Evolutionary conservation across 306 rosid genomes (phyloP).

Genomic region (Trichosanthes cucumerina): DNA sequence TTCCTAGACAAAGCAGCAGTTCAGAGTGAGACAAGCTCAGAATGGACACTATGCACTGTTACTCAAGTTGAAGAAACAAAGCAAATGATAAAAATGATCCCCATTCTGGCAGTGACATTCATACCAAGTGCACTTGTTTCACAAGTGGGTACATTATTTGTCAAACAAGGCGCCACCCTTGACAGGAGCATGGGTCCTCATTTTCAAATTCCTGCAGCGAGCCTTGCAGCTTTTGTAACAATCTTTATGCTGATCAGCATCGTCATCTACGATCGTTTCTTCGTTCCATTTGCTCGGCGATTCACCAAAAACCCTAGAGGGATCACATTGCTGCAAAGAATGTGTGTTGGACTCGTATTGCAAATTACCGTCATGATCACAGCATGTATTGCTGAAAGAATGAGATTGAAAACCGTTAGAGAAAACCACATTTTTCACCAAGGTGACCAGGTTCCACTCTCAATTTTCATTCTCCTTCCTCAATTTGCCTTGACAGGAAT

Average conservation of each 20-base stretch:
- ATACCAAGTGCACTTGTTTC: conserved; percentile 42
- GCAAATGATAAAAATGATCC: conserved; percentile 69
- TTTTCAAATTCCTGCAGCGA: conserved; percentile 55
- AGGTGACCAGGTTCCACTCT: conserved; percentile 40
- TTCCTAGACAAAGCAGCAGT: conserved; percentile 68
- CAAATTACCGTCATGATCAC: conserved; percentile 32
- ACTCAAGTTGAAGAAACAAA: conserved; percentile 90
- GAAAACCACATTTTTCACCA: conserved; percentile 19
- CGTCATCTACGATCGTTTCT: conserved; percentile 40
- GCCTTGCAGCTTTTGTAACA: conserved; percentile 37
- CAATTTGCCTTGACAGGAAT: conserved; percentile 62
- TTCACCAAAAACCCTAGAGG: conserved; percentile 78
- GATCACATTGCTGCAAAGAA: conserved; percentile 69
- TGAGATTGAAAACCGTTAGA: conserved; percentile 38
- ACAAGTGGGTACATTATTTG: conserved; percentile 41
- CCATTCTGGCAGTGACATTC: conserved; percentile 44
- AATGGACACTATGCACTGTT: conserved; percentile 58
- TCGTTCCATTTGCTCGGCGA: conserved; percentile 34
- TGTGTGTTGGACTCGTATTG: conserved; percentile 54
- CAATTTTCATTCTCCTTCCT: conserved; percentile 65
- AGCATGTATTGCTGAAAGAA: conserved; percentile 44
- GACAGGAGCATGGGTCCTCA: conserved; percentile 43
- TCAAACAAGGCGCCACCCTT: conserved; percentile 59
- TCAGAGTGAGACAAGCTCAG: conserved; percentile 25
- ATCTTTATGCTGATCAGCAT: conserved; percentile 53